Base-by-base conservation (phyloP, 148 eudicot species). In the Drosera capensis region DNA sequence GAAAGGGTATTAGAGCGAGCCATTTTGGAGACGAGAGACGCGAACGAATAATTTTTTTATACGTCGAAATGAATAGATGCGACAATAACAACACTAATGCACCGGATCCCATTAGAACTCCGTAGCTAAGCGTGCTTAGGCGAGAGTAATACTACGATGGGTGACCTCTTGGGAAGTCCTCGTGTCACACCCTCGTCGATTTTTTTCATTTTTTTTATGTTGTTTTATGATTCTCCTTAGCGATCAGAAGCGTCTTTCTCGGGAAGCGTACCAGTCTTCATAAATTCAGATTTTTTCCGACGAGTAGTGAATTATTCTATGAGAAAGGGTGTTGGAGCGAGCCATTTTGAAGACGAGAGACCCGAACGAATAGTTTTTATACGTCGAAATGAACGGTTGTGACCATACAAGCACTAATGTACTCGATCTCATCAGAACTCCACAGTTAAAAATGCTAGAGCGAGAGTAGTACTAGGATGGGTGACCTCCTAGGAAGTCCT, bases 401-500 rank as follows among this genome's bases (percentile, higher is more conserved):
- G 31, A 28, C 31, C 31, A 28, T 28, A 28, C 31, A n/a, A n/a
- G n/a, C n/a, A n/a, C n/a, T n/a, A n/a, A n/a, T n/a, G n/a, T n/a
- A n/a, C n/a, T n/a, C n/a, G n/a, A n/a, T n/a, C n/a, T n/a, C n/a
- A n/a, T n/a, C n/a, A n/a, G n/a, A n/a, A n/a, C n/a, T n/a, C n/a
- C n/a, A n/a, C n/a, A n/a, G n/a, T 28, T 28, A 28, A 28, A 9
- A 5, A 3, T 28, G 31, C 31, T 28, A 3, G 31, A 9, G 31
- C 31, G 31, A 5, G 38, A 34, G 38, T 34, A 34, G 38, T 34
- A 34, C 38, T 34, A 34, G 38, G 38, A 34, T 34, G 38, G 38
- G 38, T 34, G 38, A 34, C 38, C 38, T 34, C 38, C 38, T 34
- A 14, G 38, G 38, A 34, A 34, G 38, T 34, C 38, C 13, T 34